Base-by-base conservation (phyloP, 176 grass and related monocot genomes). In the Secale cereale region DNA sequence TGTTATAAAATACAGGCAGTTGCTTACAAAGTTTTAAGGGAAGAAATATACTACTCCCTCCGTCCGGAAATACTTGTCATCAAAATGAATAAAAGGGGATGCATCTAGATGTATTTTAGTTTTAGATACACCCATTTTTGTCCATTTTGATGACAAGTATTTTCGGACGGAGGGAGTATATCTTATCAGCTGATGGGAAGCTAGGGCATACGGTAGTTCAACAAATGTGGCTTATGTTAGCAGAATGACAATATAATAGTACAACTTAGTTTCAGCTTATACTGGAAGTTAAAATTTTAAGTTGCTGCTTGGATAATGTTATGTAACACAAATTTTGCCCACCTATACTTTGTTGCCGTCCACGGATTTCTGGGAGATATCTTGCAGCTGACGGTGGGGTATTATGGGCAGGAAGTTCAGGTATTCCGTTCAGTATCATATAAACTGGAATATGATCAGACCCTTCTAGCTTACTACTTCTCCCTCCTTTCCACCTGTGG, bases 391-490 rank as follows among this genome's bases (percentile, higher is more conserved):
- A 83, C 76, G 86, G 59, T n/a, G 93, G 97, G 72, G 87, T 89
- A 78, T 75, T 94, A 83, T 99, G 97, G 71, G 86, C 32, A 27
- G 82, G 84, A 91, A 96, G 78, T 84, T 89, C 74, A 77, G 97
- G 88, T 77, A 94, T 79, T 79, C 90, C 86, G 79, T 84, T 89
- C 57, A 94, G 85, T 66, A 89, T 62, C 50, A 94, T 81, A 92
- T 88, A 96, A 86, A 99, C 91, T 81, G 97, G 97, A 82, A 96
- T 84, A 93, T 99, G 97, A 92, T 99, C 97, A 7, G 97, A 99
- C 81, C 97, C 97, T 88, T 99, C 97, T 84, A 99, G 86, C 85
- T 94, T 99, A 85, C 33, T 94, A 45, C 75, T 99, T 83, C 93
- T 96, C 57, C 93, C 97, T 64, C 97, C 97, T 84, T 95, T 94